These are phyloP conservation scores for Eremothecium gossypii DNA, from an alignment of 1,139 yeast species.

Conservation along the genomic window DNA sequence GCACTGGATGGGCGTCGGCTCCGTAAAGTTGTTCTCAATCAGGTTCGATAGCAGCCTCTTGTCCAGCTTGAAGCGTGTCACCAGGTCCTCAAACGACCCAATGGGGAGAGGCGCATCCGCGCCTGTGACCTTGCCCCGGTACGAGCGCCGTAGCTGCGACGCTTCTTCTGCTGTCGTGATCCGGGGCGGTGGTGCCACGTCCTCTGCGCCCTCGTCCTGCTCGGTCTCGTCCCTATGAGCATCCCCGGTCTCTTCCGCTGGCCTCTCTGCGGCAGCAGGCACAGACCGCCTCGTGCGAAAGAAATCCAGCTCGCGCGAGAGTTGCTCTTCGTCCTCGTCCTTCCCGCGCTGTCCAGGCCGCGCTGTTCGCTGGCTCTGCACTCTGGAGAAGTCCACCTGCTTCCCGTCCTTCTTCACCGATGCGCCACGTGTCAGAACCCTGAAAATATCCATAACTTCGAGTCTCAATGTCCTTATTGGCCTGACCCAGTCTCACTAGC, in stretches of 20 bases:
- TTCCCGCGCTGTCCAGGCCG: slow-evolving; percentile 26
- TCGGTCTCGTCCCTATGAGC: slow-evolving; percentile 22
- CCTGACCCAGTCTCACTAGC: not conserved
- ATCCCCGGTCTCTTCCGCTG: slow-evolving; percentile 13
- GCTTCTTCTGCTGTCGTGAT: slow-evolving; percentile 54
- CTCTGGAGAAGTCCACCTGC: slow-evolving; percentile 24
- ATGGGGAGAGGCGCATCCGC: slow-evolving; percentile 78
- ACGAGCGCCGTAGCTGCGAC: slow-evolving; percentile 40
- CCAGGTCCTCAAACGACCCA: slow-evolving; percentile 77
- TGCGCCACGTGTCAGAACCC: slow-evolving; percentile 81
- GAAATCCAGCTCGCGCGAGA: slow-evolving; percentile 60
- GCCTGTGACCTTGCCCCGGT: slow-evolving; percentile 62
- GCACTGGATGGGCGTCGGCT: slow-evolving; percentile 88
- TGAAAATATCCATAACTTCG: slow-evolving; percentile 70
- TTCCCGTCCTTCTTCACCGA: slow-evolving; percentile 42
- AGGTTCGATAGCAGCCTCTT: slow-evolving; percentile 55
- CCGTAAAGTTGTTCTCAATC: slow-evolving; percentile 58
- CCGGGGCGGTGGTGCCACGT: slow-evolving; percentile 33
- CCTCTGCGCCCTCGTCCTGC: slow-evolving; percentile 23
- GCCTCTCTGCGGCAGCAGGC: slow-evolving; percentile 20
- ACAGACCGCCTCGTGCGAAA: slow-evolving; percentile 47
- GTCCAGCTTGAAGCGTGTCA: slow-evolving; percentile 57
- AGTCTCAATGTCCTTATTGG: too few relatives aligned
- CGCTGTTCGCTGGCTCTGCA: slow-evolving; percentile 9
- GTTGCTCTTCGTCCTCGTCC: slow-evolving; percentile 33